A percentile compares a stretch with the other conserved stretches of the same genome.
phyloP scores from a whole-genome alignment of 495 filamentous ascomycete genomes.

The Penicillium psychrofluorescens region DNA sequence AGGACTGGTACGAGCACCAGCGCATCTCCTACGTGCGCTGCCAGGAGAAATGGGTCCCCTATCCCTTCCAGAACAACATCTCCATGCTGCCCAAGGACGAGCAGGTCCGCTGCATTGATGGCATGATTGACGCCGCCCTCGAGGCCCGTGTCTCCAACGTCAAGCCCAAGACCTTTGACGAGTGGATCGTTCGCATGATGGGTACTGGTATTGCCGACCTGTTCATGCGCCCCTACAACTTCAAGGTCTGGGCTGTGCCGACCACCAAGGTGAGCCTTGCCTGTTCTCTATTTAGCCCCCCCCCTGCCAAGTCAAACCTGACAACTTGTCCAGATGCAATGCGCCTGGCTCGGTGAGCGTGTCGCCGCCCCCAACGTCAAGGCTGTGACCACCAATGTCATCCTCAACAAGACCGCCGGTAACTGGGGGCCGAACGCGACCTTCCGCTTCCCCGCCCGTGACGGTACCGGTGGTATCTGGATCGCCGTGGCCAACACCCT shows the following conservation, averaged over 20 bases:
- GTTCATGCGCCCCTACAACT: constrained; percentile 99
- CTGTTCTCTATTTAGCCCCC: background rate
- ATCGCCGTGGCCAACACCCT: constrained; percentile 93
- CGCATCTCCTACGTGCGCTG: constrained; percentile 98
- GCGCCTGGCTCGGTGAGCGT: constrained; percentile 96
- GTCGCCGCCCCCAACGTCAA: constrained; percentile 97
- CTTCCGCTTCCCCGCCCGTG: constrained; percentile 95
- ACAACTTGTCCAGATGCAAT: constrained; percentile 77
- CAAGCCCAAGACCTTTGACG: constrained; percentile 94
- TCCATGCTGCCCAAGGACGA: constrained; percentile 97
- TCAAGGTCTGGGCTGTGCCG: constrained; percentile 98
- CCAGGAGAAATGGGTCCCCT: constrained; percentile 93
- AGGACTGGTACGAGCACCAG: constrained; percentile 97
- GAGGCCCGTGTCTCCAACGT: constrained; percentile 76
- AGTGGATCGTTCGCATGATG: constrained; percentile 95
- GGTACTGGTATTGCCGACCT: constrained; percentile 84
- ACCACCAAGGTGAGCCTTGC: constrained; percentile 74
- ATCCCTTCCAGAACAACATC: constrained; percentile 99
- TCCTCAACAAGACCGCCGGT: constrained; percentile 91
- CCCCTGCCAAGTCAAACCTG: background rate
- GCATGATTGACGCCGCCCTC: constrained; percentile 92
- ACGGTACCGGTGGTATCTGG: constrained; percentile 98
- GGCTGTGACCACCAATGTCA: constrained; percentile 87
- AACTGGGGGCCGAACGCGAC: constrained; percentile 98
- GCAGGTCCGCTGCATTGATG: constrained; percentile 90